phyloP scores from a whole-genome alignment of 257 asterid genomes.

The Orobanche coerulescens region DNA sequence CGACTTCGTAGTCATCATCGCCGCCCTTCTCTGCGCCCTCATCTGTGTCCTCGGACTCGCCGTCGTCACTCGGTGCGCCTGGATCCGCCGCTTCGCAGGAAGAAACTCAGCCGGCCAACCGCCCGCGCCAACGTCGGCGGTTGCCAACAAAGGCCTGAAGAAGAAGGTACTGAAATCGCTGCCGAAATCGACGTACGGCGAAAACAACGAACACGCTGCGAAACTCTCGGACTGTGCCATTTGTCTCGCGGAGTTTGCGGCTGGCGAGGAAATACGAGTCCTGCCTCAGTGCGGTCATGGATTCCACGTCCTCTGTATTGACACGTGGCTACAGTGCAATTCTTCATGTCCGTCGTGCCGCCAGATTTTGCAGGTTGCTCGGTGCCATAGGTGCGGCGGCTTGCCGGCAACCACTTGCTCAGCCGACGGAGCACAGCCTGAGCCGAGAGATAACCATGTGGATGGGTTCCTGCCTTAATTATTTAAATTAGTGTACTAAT shows the following conservation, averaged over 20 bases:
- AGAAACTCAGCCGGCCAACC: not conserved
- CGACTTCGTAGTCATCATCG: conserved; percentile 34
- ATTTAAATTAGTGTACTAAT: not conserved
- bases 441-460: conserved; percentile 18
- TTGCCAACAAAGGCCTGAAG: conserved; percentile 35
- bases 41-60: conserved; percentile 42
- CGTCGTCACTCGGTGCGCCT: conserved; percentile 43
- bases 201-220: conserved; percentile 16
- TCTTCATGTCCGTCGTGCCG: conserved; percentile 50
- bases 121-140: conserved; percentile 13
- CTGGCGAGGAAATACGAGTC: conserved; percentile 38
- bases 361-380: conserved; percentile 25
- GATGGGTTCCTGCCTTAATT: conserved; percentile 8
- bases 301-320: conserved; percentile 39
- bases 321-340: conserved; percentile 35
- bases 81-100: conserved; percentile 32
- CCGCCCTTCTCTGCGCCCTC: conserved; percentile 41
- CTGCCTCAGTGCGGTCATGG: conserved; percentile 47
- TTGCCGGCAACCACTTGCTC: conserved; percentile 22
- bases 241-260: conserved; percentile 36
- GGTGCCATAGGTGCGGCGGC: conserved; percentile 33
- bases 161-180: conserved; percentile 39
- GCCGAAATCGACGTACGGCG: conserved; percentile 36
- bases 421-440: conserved; percentile 18
- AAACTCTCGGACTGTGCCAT: conserved; percentile 36